Conservation (phyloP, 805 yeast species). For the Myxozyma monticola region DNA sequence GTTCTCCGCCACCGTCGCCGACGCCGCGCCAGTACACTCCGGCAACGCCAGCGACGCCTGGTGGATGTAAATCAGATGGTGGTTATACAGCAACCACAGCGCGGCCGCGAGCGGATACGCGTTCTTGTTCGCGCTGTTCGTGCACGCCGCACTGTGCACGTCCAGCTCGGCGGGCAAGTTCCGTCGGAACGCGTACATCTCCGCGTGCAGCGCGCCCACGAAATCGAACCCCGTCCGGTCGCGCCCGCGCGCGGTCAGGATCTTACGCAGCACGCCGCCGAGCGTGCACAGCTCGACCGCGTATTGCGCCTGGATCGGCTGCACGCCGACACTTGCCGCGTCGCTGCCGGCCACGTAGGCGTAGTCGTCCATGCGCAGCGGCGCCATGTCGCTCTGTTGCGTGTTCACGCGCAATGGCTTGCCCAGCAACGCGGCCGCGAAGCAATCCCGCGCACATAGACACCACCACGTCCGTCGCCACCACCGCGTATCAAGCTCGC, state of each 20-base stretch:
- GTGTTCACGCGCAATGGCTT: not conserved
- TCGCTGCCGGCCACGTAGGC: not conserved
- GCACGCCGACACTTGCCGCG: not conserved
- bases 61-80: slow-evolving; percentile 22
- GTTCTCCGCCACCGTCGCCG: not conserved
- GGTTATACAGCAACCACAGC: slow-evolving; percentile 16
- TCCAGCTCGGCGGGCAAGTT: not conserved
- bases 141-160: no score
- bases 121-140: no score
- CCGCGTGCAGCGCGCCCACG: not conserved
- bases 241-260: not conserved
- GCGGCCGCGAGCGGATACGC: slow-evolving; percentile 9
- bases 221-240: not conserved
- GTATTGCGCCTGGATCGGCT: not conserved
- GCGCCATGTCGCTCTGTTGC: not conserved
- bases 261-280: slow-evolving; percentile 1
- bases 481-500: not conserved
- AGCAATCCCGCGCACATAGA: not conserved
- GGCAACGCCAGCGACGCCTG: slow-evolving; percentile 9
- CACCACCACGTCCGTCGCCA: slow-evolving; percentile 12
- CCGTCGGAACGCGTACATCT: not conserved
- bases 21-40: no score
- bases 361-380: not conserved
- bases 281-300: not conserved
- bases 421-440: not conserved